Conservation (phyloP, 139 green algal genomes). For the Chlamydomonas incerta region DNA sequence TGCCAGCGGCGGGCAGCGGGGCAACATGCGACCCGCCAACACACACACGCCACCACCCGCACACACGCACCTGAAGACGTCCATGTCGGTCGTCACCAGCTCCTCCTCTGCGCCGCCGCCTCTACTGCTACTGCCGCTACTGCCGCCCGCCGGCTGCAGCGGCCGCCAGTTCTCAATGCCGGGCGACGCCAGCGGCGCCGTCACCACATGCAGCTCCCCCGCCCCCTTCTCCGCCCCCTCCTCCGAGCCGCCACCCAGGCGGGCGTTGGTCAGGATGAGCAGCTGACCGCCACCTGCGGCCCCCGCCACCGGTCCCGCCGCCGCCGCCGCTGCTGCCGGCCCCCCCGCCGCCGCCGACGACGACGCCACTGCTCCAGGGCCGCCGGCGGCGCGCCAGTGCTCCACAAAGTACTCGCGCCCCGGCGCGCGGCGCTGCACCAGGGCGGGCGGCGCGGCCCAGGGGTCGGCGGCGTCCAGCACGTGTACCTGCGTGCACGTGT, state of each 20-base stretch:
- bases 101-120: too few species aligned
- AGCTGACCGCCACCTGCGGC: slow-evolving; percentile 13
- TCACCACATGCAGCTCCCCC: slow-evolving; percentile 10
- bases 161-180: slow-evolving; percentile 45
- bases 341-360: not conserved
- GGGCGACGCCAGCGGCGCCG: not conserved
- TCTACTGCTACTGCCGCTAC: too few species aligned
- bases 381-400: slow-evolving; percentile 40
- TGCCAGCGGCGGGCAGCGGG: too few species aligned
- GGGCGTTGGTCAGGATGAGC: slow-evolving; percentile 58
- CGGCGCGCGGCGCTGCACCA: slow-evolving; percentile 55
- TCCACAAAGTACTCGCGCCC: slow-evolving; percentile 88
- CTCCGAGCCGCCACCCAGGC: not conserved
- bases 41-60: too few species aligned
- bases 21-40: too few species aligned
- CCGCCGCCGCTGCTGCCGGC: not conserved
- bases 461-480: slow-evolving; percentile 51
- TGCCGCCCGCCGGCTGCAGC: slow-evolving; percentile 46
- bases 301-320: not conserved
- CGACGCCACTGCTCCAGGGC: not conserved
- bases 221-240: not conserved
- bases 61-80: slow-evolving; percentile 59
- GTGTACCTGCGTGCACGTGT: slow-evolving; percentile 57
- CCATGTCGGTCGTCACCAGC: slow-evolving; percentile 68
- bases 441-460: not conserved